Base-by-base conservation (phyloP, 306 rosid species). In the Begonia loranthoides region DNA sequence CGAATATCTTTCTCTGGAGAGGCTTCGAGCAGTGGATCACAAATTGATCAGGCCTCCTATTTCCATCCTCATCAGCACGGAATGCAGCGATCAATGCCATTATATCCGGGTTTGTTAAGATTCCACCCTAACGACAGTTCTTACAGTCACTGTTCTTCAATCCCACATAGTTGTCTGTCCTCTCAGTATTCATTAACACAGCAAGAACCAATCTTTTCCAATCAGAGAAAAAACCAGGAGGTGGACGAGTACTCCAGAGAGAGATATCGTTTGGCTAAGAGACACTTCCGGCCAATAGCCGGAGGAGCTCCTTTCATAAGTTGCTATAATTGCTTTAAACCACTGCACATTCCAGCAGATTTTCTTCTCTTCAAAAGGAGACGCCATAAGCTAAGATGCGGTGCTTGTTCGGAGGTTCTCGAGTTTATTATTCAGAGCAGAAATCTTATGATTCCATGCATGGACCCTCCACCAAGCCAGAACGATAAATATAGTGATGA, bases 291-390 rank as follows among this genome's bases (percentile, higher is more conserved):
- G 60, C 96, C 99, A 2, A 64, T 87, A 14, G 88, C 94, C 6
- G 89, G 96, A 54, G 99, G 82, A 39, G 87, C 99, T 45, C 99
- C 99, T 59, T 65, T 92, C 56, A 34, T 87, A 56, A 69, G 80
- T 62, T 92, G 99, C 70, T 69, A 52, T 49, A 75, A 79, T 45
- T 92, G 99, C 74, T 74, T 39, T 17, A 67, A 56, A 12, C 74
- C 76, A 10, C 73, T 86, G 57, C 94, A 69, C 65, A 55, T 92
- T 15, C 99, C 99, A 41, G 86, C 78, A 7, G 84, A 92, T 66
- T 80, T 92, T 79, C 81, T 80, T 38, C 79, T 73, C 50, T 73
- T 68, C 19, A 76, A 77, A 66, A 75, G 72, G 73, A 74, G 45
- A 51, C 62, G 70, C 58, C 81, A 80, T 60, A 61, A 66, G 45